Percentiles rank a stretch among this genome's conserved stretches.
Evolutionary conservation across 345 rosid species (phyloP).

Genomic region (Ceriops zippeliana): DNA sequence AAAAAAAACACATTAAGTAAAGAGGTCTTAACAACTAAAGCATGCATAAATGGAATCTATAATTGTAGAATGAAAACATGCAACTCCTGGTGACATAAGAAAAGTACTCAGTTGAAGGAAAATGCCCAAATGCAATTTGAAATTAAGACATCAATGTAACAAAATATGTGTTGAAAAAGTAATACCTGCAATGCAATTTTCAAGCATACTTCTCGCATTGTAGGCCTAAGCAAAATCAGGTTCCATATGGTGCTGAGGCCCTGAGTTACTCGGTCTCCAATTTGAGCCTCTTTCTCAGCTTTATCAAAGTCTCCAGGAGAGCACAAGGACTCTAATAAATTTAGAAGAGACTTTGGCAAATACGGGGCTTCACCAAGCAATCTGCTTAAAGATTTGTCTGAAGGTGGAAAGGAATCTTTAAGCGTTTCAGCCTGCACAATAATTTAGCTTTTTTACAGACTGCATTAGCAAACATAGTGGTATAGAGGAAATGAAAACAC

Average conservation of each 20-base stretch:
- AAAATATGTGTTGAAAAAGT: constrained; percentile 8
- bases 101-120: no score
- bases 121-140: not conserved
- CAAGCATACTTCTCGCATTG: constrained; percentile 76
- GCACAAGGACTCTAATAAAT: constrained; percentile 75
- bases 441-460: not conserved
- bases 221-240: constrained; percentile 81
- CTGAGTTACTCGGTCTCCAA: constrained; percentile 94
- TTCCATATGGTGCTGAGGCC: constrained; percentile 96
- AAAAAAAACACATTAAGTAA: not conserved
- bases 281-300: constrained; percentile 58
- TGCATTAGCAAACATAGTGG: not conserved
- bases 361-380: constrained; percentile 91
- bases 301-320: constrained; percentile 62
- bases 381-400: constrained; percentile 93
- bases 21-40: no score
- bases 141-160: not conserved
- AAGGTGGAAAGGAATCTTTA: constrained; percentile 90
- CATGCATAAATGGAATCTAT: no score
- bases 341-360: constrained; percentile 77
- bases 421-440: constrained; percentile 80
- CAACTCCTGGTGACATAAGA: no score
- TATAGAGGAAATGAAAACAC: constrained; percentile 28
- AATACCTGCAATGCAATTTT: constrained; percentile 90
- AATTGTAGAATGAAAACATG: not conserved